These are phyloP conservation scores for Neurospora terricola DNA, from an alignment of 495 filamentous ascomycete species.

Conservation along the genomic window DNA sequence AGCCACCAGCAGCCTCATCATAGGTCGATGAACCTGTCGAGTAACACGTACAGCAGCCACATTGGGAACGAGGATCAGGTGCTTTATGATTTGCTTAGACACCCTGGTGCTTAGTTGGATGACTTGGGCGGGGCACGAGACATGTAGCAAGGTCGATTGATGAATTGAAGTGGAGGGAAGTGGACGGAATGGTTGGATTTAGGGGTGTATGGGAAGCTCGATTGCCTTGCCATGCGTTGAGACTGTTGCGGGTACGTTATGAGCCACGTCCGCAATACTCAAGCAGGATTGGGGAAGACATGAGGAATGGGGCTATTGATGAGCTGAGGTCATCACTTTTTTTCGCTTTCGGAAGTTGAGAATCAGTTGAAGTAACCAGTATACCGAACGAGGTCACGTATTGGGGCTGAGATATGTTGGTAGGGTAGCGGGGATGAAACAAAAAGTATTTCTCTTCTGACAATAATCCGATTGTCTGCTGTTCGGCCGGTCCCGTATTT, in stretches of 20 bases:
- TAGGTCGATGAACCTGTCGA: conserved; percentile 21
- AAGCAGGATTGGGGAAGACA: neutral
- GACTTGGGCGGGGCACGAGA: neutral
- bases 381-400: neutral
- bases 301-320: neutral
- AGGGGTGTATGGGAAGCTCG: neutral
- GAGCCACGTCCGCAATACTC: neutral
- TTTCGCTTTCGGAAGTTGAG: neutral
- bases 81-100: conserved; percentile 16
- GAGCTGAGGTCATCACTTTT: neutral
- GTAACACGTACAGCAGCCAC: conserved; percentile 20
- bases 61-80: conserved; percentile 17
- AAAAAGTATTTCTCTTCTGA: neutral
- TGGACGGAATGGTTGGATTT: neutral
- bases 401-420: neutral
- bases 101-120: neutral
- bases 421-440: neutral
- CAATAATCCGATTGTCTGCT: neutral
- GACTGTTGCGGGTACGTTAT: neutral
- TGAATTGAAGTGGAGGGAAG: neutral
- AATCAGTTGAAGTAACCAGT: neutral
- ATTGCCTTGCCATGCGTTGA: neutral
- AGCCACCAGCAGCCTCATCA: conserved; percentile 12
- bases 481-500: neutral
- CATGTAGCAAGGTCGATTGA: neutral